Evolutionary conservation across 2,329 filamentous ascomycete species (phyloP).

Genomic region (Alternaria infectoria): DNA sequence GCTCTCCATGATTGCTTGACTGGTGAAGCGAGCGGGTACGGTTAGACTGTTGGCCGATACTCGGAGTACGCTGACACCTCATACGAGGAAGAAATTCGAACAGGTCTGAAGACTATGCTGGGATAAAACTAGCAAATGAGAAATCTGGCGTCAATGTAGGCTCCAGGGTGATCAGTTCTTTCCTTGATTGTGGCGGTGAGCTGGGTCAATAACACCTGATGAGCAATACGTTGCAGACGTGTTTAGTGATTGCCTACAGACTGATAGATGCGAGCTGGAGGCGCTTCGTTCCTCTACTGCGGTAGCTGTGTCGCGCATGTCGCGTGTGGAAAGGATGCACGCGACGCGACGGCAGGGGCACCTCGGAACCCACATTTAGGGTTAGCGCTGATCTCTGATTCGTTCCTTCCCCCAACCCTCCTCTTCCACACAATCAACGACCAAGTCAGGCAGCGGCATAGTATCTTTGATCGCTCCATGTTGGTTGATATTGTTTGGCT

Average conservation of each 20-base stretch:
- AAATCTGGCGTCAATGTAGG: background rate
- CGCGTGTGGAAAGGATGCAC: background rate
- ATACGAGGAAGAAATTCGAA: background rate
- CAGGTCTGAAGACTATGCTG: background rate
- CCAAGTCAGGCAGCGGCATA: background rate
- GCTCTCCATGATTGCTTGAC: slow-evolving; percentile 4
- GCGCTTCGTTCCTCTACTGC: background rate
- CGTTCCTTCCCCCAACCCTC: background rate
- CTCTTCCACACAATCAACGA: background rate
- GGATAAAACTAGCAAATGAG: background rate
- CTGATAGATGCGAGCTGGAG: background rate
- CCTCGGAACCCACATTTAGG: background rate
- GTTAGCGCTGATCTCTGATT: background rate
- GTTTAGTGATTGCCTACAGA: background rate
- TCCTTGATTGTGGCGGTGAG: background rate
- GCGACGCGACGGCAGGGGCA: background rate
- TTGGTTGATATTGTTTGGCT: background rate
- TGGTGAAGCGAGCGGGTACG: background rate
- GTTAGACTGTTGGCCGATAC: background rate
- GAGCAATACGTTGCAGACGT: background rate
- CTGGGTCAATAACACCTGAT: background rate
- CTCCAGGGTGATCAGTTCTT: background rate
- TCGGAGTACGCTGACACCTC: background rate
- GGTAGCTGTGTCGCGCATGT: background rate
- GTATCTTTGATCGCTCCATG: background rate